Evolutionary conservation across 2,329 filamentous ascomycete species (phyloP).

Genomic region (Cordyceps fumosorosea): DNA sequence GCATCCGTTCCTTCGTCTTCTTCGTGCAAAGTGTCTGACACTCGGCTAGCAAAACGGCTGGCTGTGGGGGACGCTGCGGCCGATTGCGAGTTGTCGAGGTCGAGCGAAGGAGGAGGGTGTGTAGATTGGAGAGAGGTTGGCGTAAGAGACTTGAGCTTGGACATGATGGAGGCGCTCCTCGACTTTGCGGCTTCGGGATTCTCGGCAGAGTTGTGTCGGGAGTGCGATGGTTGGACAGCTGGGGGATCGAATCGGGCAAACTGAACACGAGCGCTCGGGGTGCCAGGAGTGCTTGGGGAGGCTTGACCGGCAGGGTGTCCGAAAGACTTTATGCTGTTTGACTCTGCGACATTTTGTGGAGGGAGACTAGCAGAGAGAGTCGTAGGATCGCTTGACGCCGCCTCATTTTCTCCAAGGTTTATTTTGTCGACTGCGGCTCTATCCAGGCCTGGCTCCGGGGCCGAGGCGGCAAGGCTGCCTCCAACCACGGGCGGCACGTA

Average conservation of each 20-base stretch:
- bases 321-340: constrained; percentile 23
- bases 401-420: background rate
- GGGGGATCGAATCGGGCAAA: constrained; percentile 55
- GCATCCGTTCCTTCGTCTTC: constrained; percentile 41
- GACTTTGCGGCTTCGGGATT: constrained; percentile 57
- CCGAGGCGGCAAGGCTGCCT: constrained; percentile 24
- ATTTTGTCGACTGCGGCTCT: background rate
- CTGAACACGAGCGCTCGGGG: constrained; percentile 49
- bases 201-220: constrained; percentile 59
- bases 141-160: constrained; percentile 69
- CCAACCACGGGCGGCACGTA: constrained; percentile 29
- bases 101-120: constrained; percentile 28
- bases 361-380: background rate
- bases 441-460: background rate
- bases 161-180: constrained; percentile 62
- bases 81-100: constrained; percentile 36
- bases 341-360: background rate
- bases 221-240: constrained; percentile 45
- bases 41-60: constrained; percentile 34
- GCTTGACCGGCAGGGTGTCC: background rate
- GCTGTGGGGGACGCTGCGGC: constrained; percentile 37
- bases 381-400: background rate
- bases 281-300: constrained; percentile 33
- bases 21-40: constrained; percentile 48
- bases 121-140: constrained; percentile 43